Base-by-base conservation (phyloP, 768 basidiomycete species). In the Paxillus rubicundulus region DNA sequence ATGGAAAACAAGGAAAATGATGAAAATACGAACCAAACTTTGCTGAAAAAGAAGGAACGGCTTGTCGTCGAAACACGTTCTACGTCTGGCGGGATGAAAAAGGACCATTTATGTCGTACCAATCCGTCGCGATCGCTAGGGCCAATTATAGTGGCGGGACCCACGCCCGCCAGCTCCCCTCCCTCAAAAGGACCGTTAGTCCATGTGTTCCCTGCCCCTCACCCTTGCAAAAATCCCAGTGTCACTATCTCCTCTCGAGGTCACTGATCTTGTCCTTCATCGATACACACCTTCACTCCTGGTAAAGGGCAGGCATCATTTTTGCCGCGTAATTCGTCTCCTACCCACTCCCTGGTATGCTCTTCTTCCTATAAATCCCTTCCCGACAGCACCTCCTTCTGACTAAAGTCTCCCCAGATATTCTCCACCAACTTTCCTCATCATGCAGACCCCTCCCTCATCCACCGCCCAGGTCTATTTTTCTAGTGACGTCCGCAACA, bases 51-150 rank as follows among this genome's bases (percentile, higher is more conserved):
- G 67, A 64, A 64, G 67, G 64, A 60, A 64, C 62, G 61, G 67
- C 74, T 75, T 77, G 75, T 74, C 77, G 77, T 75, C 80, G 82
- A 79, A 85, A 85, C 84, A 87, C 85, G 85, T 87, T 85, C 82
- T 78, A 80, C 78, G 81, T 80, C 74, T 76, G 74, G 84, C 85
- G 79, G 82, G 80, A 77, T 76, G 68, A 66, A 72, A 76, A 74
- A 73, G 10, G 75, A 75, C 77, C 75, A 64, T 65, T 68, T 73
- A 75, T 74, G 74, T 76, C 73, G 75, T 75, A 75, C 71, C 65
- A 53, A 65, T 70, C 71, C 75, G 75, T 77, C 74, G 73, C 76
- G 70, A 71, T 75, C 71, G 76, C 76, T 73, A 76, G 74, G 76
- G 74, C 76, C 77, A 75, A 69, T 71, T 76, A 69, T 72, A 71